A percentile compares a stretch with the other conserved stretches of the same genome.
Evolutionary conservation across 257 asterid genomes (phyloP).

Genomic region (Euphrasia confusa): DNA sequence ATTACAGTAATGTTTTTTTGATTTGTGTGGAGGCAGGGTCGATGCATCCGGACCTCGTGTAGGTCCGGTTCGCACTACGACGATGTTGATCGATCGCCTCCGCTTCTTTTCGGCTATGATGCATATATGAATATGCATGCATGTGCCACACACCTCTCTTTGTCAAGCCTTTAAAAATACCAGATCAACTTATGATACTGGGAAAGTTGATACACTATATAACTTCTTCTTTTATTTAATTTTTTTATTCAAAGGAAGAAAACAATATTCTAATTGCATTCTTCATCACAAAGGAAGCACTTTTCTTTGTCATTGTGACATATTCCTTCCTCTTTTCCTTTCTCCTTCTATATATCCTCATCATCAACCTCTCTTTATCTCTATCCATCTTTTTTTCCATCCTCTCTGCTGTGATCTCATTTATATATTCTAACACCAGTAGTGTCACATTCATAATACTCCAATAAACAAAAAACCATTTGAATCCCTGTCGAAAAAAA

Average conservation of each 20-base stretch:
- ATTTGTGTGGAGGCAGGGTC: no score
- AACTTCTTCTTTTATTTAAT: no score
- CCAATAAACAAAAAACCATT: conserved; percentile 24
- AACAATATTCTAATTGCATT: conserved; percentile 38
- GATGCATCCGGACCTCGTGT: no score
- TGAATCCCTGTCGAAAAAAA: conserved; percentile 10
- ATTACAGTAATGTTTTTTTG: no score
- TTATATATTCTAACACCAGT: neutral
- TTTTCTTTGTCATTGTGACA: conserved; percentile 39
- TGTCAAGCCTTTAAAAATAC: neutral
- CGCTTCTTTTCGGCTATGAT: neutral
- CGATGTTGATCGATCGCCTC: neutral
- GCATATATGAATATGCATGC: neutral
- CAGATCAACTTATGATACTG: no score
- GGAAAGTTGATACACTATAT: no score
- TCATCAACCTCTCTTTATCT: conserved; percentile 18
- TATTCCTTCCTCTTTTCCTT: conserved; percentile 46
- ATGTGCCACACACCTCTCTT: neutral
- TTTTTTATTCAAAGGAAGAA: conserved; percentile 32
- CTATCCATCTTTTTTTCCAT: conserved; percentile 22
- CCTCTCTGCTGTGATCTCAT: conserved; percentile 9
- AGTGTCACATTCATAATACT: conserved; percentile 6
- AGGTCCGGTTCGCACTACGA: no score
- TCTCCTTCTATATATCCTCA: conserved; percentile 25
- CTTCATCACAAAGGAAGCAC: conserved; percentile 74